Evolutionary conservation across 2,329 filamentous ascomycete genomes (phyloP).

Genomic region (Fusarium aywerte): DNA sequence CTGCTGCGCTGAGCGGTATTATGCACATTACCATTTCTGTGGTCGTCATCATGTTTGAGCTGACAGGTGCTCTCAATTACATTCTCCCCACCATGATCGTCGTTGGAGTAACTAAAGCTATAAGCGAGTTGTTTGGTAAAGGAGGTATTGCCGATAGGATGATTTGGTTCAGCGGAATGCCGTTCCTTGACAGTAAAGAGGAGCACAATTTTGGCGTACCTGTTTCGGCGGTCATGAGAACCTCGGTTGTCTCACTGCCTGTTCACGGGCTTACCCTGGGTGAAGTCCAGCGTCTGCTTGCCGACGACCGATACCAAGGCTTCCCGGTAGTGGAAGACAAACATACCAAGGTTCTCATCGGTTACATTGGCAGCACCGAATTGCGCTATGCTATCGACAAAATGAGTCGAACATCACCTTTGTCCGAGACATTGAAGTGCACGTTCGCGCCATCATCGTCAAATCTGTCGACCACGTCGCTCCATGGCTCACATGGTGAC

Average conservation of each 20-base stretch:
- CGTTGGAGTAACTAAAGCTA: constrained; percentile 94
- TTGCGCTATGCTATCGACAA: constrained; percentile 89
- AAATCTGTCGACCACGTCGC: constrained; percentile 48
- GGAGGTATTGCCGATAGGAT: constrained; percentile 97
- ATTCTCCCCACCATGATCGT: constrained; percentile 99
- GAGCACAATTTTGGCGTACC: constrained; percentile 96
- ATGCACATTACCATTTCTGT: constrained; percentile 98
- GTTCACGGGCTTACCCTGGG: constrained; percentile 77
- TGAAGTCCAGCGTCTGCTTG: constrained; percentile 80
- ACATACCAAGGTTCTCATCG: constrained; percentile 77
- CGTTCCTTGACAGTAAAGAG: constrained; percentile 96
- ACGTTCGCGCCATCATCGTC: constrained; percentile 69
- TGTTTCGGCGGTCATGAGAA: constrained; percentile 90
- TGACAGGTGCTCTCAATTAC: constrained; percentile 96
- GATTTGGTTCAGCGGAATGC: constrained; percentile 99
- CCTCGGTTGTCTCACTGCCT: constrained; percentile 77
- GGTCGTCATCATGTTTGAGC: constrained; percentile 99
- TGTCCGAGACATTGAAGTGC: constrained; percentile 77
- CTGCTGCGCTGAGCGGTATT: constrained; percentile 90
- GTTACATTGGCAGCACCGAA: constrained; percentile 94
- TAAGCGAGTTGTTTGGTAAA: constrained; percentile 90
- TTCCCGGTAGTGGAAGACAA: constrained; percentile 89
- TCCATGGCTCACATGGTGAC: constrained; percentile 41
- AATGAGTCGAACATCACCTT: constrained; percentile 73
- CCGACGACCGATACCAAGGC: constrained; percentile 85